Conservation (phyloP, 495 filamentous ascomycete species). For the Aspergillus hancockii region DNA sequence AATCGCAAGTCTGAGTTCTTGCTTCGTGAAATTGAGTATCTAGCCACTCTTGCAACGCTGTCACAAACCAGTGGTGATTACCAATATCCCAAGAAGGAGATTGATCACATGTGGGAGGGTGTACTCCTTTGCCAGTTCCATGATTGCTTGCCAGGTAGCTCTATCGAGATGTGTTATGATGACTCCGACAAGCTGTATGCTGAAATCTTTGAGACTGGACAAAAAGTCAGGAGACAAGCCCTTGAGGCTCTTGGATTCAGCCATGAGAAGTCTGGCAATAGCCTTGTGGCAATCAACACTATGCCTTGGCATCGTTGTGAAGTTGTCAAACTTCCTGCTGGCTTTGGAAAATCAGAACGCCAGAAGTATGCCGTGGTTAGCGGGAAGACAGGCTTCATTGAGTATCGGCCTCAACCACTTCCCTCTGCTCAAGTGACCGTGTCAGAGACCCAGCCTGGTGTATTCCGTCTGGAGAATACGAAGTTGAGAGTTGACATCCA, state of each 20-base stretch:
- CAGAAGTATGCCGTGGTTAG: conserved; percentile 50
- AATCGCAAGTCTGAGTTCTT: conserved; percentile 84
- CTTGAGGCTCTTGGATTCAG: conserved; percentile 64
- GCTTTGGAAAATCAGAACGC: conserved; percentile 25
- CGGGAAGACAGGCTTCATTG: conserved; percentile 47
- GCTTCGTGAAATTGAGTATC: conserved; percentile 81
- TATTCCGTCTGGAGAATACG: conserved; percentile 76
- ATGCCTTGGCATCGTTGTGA: conserved; percentile 79
- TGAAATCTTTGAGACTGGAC: conserved; percentile 75
- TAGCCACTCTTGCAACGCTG: conserved; percentile 84
- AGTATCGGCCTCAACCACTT: conserved; percentile 42
- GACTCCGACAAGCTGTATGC: conserved; percentile 88
- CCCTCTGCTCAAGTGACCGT: conserved; percentile 56
- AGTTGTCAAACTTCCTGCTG: conserved; percentile 60
- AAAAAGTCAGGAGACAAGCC: conserved; percentile 68
- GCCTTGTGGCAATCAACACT: conserved; percentile 69
- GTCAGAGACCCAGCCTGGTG: conserved; percentile 61
- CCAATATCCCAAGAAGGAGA: conserved; percentile 85
- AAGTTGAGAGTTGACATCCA: conserved; percentile 71
- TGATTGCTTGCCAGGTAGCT: conserved; percentile 92
- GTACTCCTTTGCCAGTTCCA: conserved; percentile 92
- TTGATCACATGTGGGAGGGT: conserved; percentile 93
- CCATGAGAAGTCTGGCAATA: conserved; percentile 30
- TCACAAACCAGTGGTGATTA: conserved; percentile 58
- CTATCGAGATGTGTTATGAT: conserved; percentile 95